phyloP scores from a whole-genome alignment of 2,329 filamentous ascomycete genomes.

The Teratosphaeria nubilosa region DNA sequence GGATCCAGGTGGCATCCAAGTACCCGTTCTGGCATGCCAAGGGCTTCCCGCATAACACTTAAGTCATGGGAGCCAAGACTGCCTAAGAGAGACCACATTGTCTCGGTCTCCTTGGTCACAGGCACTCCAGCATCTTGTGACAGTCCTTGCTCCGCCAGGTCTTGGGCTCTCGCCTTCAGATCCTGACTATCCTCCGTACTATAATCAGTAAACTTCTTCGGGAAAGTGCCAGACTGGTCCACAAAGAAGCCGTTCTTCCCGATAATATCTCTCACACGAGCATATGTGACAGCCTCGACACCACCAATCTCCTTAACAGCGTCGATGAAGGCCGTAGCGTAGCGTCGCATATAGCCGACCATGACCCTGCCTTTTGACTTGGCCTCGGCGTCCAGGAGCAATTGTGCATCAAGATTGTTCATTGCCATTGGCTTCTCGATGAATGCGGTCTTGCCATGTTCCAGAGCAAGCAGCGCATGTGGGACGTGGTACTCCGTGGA shows the following conservation, averaged over 20 bases:
- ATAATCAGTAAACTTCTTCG: conserved; percentile 35
- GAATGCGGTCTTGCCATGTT: conserved; percentile 46
- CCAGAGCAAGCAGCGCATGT: conserved; percentile 43
- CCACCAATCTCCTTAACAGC: conserved; percentile 44
- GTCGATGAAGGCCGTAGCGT: conserved; percentile 45
- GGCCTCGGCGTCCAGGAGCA: conserved; percentile 42
- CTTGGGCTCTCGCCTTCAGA: conserved; percentile 7
- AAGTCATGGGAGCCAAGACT: conserved; percentile 46
- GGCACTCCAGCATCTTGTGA: conserved; percentile 11
- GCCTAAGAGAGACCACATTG: conserved; percentile 35
- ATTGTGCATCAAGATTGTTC: conserved; percentile 35
- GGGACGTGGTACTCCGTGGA: conserved; percentile 46
- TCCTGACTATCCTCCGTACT: conserved; percentile 16
- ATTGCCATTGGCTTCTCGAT: conserved; percentile 51
- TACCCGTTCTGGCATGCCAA: conserved; percentile 41
- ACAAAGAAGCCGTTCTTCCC: conserved; percentile 45
- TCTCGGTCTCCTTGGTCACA: conserved; percentile 21
- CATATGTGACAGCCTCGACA: conserved; percentile 47
- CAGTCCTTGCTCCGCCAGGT: conserved; percentile 1
- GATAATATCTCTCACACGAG: conserved; percentile 43
- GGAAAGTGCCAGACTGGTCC: conserved; percentile 39
- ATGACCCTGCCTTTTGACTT: conserved; percentile 37
- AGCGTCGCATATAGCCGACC: conserved; percentile 53
- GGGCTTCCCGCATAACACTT: conserved; percentile 43
- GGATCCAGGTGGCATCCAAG: conserved; percentile 35